Conservation (phyloP, 352 stramenopile species). For the Globisporangium cederbergense region DNA sequence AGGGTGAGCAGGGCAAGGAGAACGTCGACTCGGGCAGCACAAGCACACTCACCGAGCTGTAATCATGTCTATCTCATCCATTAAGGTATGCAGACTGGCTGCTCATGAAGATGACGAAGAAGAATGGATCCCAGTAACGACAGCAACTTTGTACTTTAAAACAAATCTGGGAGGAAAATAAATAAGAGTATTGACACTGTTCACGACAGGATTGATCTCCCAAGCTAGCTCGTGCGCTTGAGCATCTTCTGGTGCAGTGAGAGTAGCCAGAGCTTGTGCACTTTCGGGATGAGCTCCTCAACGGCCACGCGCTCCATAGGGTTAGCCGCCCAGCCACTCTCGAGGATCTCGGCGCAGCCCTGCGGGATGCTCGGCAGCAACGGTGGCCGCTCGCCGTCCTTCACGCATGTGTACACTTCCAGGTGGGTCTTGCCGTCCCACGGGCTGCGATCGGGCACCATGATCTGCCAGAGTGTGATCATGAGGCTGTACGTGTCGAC, state of each 20-base stretch:
- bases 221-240: constrained; percentile 40
- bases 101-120: not conserved
- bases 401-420: constrained; percentile 75
- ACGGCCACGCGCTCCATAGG: constrained; percentile 69
- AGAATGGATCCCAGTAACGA: not conserved
- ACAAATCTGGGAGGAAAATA: not conserved
- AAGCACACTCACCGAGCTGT: constrained; percentile 18
- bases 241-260: constrained; percentile 73
- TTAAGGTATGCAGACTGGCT: not conserved
- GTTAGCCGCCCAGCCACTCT: constrained; percentile 67
- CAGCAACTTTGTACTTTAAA: not conserved
- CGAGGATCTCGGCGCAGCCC: constrained; percentile 70
- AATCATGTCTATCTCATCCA: not conserved
- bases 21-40: not conserved
- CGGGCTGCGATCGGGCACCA: constrained; percentile 70
- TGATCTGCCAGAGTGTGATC: constrained; percentile 87
- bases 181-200: constrained; percentile 7
- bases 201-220: not conserved
- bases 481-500: constrained; percentile 86
- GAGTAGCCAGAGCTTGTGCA: constrained; percentile 74
- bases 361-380: constrained; percentile 66
- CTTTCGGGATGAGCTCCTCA: constrained; percentile 70
- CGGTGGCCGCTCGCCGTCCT: constrained; percentile 66
- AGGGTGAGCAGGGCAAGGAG: constrained; percentile 12
- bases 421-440: constrained; percentile 75